phyloP scores from a whole-genome alignment of 495 filamentous ascomycete genomes.

The Penicillium lividum region DNA sequence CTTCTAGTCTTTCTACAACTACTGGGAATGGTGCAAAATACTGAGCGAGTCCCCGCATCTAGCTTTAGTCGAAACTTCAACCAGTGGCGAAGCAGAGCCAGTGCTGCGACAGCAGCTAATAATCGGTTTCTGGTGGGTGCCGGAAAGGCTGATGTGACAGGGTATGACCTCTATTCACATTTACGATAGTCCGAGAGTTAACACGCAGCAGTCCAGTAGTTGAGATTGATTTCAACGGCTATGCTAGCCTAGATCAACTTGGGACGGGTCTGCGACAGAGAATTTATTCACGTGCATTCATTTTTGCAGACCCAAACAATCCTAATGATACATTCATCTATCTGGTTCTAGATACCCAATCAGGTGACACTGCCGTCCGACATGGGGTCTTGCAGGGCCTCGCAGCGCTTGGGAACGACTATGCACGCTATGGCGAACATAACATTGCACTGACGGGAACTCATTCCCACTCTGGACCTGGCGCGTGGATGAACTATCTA shows the following conservation, averaged over 20 bases:
- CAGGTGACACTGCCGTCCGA: slow-evolving; percentile 87
- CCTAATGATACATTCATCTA: slow-evolving; percentile 80
- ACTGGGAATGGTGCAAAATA: slow-evolving; percentile 24
- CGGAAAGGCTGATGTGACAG: slow-evolving; percentile 94
- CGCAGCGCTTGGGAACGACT: slow-evolving; percentile 63
- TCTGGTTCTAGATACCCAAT: slow-evolving; percentile 82
- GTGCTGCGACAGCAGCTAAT: slow-evolving; percentile 29
- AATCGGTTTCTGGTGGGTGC: slow-evolving; percentile 80
- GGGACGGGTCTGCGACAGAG: slow-evolving; percentile 88
- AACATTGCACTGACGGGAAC: slow-evolving; percentile 93
- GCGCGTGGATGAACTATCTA: slow-evolving; percentile 94
- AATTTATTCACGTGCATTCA: slow-evolving; percentile 88
- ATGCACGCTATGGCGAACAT: slow-evolving; percentile 71
- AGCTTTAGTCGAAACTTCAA: slow-evolving; percentile 23
- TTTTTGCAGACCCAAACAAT: slow-evolving; percentile 68
- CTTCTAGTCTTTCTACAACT: slow-evolving; percentile 35
- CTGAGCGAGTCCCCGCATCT: slow-evolving; percentile 14
- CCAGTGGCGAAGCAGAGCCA: slow-evolving; percentile 26
- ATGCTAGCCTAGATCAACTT: slow-evolving; percentile 82
- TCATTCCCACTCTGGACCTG: slow-evolving; percentile 90
- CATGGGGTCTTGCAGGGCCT: slow-evolving; percentile 82
- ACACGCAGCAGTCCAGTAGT: slow-evolving; percentile 65
- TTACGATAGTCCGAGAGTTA: neutral
- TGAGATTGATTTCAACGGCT: slow-evolving; percentile 90
- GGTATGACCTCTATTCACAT: slow-evolving; percentile 46